These are phyloP conservation scores for Mercurialis annua DNA, from an alignment of 345 rosid genomes.

Conservation along the genomic window DNA sequence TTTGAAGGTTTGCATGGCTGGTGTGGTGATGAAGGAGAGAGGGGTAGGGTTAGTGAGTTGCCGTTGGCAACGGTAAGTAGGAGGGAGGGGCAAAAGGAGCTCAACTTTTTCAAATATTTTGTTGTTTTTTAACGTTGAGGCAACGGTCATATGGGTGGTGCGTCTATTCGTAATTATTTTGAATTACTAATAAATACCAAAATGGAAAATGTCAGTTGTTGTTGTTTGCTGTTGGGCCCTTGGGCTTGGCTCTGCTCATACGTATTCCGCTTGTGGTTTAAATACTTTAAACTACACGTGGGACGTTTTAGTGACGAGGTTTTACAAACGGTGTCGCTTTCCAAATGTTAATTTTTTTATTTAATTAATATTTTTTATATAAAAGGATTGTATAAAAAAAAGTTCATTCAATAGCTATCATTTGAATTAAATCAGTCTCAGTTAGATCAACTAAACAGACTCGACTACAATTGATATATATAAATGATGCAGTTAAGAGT, in stretches of 20 bases:
- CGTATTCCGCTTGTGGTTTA: background rate
- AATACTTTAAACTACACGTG: background rate
- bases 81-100: background rate
- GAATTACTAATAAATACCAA: slow-evolving; percentile 14
- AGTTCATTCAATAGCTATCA: too few species aligned
- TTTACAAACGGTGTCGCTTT: too few species aligned
- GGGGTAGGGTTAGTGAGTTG: slow-evolving; percentile 12
- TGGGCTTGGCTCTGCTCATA: background rate
- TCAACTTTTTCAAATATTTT: slow-evolving; percentile 8
- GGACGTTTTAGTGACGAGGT: too few species aligned
- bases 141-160: slow-evolving; percentile 47
- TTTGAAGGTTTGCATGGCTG: slow-evolving; percentile 14
- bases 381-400: too few species aligned
- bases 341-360: too few species aligned
- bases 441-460: too few species aligned
- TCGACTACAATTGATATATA: too few species aligned
- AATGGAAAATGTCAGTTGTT: background rate
- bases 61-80: slow-evolving; percentile 44
- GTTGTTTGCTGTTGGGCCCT: background rate
- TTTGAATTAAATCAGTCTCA: too few species aligned
- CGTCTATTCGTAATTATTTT: slow-evolving; percentile 20
- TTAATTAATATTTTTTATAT: too few species aligned
- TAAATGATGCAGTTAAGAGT: too few species aligned
- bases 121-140: slow-evolving; percentile 42
- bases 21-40: background rate